These are phyloP conservation scores for Pachyrhizus erosus DNA, from an alignment of 306 rosid genomes.

Conservation along the genomic window DNA sequence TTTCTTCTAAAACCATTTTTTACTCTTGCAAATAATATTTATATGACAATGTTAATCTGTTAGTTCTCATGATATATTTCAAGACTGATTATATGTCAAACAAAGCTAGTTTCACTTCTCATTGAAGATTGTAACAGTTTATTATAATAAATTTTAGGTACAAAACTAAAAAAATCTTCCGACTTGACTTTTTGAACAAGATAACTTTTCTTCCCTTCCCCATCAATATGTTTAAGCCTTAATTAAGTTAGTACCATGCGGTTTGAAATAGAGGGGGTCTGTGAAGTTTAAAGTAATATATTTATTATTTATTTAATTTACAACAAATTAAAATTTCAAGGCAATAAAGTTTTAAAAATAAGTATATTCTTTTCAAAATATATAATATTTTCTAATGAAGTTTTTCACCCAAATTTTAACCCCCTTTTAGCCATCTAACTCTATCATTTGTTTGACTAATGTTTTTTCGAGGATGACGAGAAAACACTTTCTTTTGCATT, in stretches of 20 bases:
- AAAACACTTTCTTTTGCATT: neutral
- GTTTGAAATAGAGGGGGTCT: too few species aligned
- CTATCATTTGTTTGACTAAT: neutral
- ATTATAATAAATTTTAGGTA: neutral
- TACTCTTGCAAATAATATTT: neutral
- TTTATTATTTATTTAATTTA: too few species aligned
- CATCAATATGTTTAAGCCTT: too few species aligned
- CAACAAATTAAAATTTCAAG: too few species aligned
- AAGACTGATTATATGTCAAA: neutral
- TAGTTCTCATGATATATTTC: too few species aligned
- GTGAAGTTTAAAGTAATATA: too few species aligned
- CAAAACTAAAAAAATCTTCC: neutral
- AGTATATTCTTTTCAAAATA: neutral
- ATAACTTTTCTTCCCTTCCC: neutral
- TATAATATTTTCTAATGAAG: neutral
- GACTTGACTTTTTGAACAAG: neutral
- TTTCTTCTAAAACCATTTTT: neutral
- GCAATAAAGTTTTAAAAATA: neutral
- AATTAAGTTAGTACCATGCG: too few species aligned
- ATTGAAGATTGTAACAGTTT: neutral
- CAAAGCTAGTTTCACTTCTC: neutral
- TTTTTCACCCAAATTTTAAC: neutral
- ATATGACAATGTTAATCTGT: too few species aligned
- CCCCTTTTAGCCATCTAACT: neutral
- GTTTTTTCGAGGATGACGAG: neutral